Evolutionary conservation across 1,284 basidiomycete species (phyloP).

Genomic region (Ganoderma resinaceum): DNA sequence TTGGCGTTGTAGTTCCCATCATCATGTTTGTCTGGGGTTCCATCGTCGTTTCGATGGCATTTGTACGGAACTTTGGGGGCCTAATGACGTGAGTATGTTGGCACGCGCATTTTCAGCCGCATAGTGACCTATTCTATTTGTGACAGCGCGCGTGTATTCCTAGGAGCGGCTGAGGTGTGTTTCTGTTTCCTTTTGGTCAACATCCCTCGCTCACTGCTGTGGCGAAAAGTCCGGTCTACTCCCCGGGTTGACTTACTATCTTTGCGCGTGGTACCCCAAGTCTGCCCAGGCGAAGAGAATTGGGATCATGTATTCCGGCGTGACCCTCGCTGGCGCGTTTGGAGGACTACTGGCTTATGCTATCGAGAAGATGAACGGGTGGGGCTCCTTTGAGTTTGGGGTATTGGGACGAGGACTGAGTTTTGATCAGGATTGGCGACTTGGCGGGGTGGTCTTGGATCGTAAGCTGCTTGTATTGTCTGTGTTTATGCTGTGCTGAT

Average conservation of each 20-base stretch:
- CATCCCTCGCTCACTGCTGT: conserved; percentile 49
- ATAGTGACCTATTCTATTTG: too few species aligned
- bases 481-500: not conserved
- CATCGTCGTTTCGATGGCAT: conserved; percentile 24
- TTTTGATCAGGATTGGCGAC: conserved; percentile 8
- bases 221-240: conserved; percentile 52
- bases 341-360: conserved; percentile 19
- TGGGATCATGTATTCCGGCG: conserved; percentile 59
- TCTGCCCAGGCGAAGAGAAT: conserved; percentile 23
- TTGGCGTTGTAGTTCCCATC: not conserved
- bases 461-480: not conserved
- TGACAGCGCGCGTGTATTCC: conserved; percentile 13
- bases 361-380: conserved; percentile 18
- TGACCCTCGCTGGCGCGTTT: conserved; percentile 52
- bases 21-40: conserved; percentile 27
- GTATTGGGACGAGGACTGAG: not conserved
- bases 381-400: not conserved
- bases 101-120: not conserved
- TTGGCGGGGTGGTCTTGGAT: conserved; percentile 16
- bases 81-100: conserved; percentile 18
- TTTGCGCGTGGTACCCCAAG: conserved; percentile 42
- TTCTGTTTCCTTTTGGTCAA: too few species aligned
- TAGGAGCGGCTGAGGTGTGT: conserved; percentile 12
- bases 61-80: conserved; percentile 24
- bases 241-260: conserved; percentile 60